These are phyloP conservation scores for Picochlorum sp. DNA, from an alignment of 139 green algal genomes.

Conservation along the genomic window DNA sequence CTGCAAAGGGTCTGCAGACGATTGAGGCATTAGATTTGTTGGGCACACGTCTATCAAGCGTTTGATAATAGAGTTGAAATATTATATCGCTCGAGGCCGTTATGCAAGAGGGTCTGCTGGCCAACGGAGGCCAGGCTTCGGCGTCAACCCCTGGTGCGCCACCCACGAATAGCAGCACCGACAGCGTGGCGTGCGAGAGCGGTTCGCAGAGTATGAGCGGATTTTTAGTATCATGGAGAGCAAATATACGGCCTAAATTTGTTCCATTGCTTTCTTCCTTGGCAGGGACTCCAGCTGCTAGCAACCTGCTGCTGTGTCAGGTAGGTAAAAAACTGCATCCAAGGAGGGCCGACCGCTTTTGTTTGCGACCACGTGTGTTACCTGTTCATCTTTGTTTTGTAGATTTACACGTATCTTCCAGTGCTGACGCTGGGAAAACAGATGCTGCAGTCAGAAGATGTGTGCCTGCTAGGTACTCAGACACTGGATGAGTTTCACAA, in stretches of 20 bases:
- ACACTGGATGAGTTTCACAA: conserved; percentile 19
- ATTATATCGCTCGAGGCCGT: background rate
- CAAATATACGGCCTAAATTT: background rate
- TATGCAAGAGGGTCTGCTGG: background rate
- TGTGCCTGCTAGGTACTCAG: conserved; percentile 21
- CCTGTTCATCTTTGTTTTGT: conserved; percentile 6
- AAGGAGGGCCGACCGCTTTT: background rate
- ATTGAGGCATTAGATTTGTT: too few species aligned
- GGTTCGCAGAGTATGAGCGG: too few species aligned
- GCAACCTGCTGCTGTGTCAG: background rate
- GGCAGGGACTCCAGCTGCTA: background rate
- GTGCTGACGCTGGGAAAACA: conserved; percentile 23
- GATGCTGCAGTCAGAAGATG: conserved; percentile 21
- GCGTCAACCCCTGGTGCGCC: conserved; percentile 2
- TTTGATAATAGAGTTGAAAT: too few species aligned
- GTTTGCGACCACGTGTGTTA: conserved; percentile 5
- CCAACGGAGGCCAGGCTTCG: background rate
- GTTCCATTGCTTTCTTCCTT: background rate
- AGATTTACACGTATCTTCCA: conserved; percentile 31
- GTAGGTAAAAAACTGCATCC: background rate
- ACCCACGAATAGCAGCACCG: background rate
- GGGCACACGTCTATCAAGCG: too few species aligned
- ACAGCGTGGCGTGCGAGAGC: too few species aligned
- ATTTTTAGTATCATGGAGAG: background rate
- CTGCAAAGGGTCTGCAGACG: too few species aligned